A percentile compares a stretch with the other conserved stretches of the same genome.
Evolutionary conservation across 2,329 filamentous ascomycete species (phyloP).

Genomic region (Cadophora malorum): DNA sequence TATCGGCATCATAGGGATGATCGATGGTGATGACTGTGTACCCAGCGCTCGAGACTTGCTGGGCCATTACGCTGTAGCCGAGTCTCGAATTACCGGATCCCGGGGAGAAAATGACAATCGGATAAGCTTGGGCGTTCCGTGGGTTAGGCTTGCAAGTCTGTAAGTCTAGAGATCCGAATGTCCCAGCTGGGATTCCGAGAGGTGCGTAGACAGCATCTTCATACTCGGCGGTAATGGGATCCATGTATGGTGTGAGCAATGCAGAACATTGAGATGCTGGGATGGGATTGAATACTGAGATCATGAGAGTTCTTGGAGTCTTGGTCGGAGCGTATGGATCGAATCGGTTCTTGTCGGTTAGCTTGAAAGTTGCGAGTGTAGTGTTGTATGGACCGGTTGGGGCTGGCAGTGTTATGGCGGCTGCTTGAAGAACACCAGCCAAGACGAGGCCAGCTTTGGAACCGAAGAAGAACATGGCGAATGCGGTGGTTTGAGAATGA

Average conservation of each 20-base stretch:
- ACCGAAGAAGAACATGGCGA: neutral
- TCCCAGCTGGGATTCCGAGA: conserved; percentile 41
- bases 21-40: conserved; percentile 47
- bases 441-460: conserved; percentile 6
- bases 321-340: conserved; percentile 41
- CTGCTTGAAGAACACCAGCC: conserved; percentile 5
- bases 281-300: conserved; percentile 42
- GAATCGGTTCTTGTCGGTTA: conserved; percentile 38
- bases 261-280: conserved; percentile 27
- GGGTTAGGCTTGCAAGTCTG: conserved; percentile 31
- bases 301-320: conserved; percentile 39
- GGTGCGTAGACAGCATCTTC: conserved; percentile 30
- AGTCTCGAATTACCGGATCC: conserved; percentile 42
- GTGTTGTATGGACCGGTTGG: conserved; percentile 33
- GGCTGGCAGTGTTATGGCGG: conserved; percentile 18
- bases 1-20: conserved; percentile 46
- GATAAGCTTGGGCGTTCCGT: conserved; percentile 27
- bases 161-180: conserved; percentile 40
- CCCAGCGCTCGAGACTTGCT: conserved; percentile 46
- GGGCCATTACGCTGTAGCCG: conserved; percentile 44
- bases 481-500: neutral
- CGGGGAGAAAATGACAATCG: conserved; percentile 46
- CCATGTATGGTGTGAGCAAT: conserved; percentile 40
- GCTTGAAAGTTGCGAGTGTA: conserved; percentile 25
- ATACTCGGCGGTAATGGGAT: conserved; percentile 42